Evolutionary conservation across 306 rosid genomes (phyloP).

Genomic region (Astragalus membranaceus): DNA sequence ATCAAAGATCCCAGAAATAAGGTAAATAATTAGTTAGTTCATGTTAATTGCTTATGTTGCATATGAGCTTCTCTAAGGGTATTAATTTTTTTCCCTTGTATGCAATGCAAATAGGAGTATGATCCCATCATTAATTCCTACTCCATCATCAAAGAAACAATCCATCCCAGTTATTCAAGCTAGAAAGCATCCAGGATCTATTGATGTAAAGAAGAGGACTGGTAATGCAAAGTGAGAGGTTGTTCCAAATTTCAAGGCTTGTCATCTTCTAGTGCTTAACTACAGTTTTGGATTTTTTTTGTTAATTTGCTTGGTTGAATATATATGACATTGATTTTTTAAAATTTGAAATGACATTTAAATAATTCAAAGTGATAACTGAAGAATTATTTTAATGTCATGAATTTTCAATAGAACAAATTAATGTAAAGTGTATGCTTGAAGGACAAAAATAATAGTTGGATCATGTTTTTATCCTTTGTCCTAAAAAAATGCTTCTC

Average conservation of each 20-base stretch:
- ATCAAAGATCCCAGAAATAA: constrained; percentile 40
- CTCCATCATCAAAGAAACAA: constrained; percentile 60
- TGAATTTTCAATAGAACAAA: not conserved
- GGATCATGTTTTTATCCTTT: not conserved
- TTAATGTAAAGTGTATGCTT: not conserved
- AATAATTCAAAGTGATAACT: not conserved
- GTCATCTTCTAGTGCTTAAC: constrained; percentile 1
- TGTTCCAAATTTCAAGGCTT: constrained; percentile 11
- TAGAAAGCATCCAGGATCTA: constrained; percentile 32
- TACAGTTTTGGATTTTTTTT: not conserved
- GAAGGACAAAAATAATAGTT: not conserved
- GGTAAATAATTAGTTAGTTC: constrained; percentile 35
- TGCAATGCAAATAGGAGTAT: constrained; percentile 42
- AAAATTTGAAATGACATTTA: not conserved
- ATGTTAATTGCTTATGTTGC: not conserved
- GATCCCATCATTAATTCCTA: constrained; percentile 75
- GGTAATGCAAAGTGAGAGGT: constrained; percentile 47
- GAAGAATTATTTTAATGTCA: not conserved
- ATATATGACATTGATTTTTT: not conserved
- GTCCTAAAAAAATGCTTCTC: not conserved
- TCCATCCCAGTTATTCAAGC: constrained; percentile 30
- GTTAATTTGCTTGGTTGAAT: not conserved
- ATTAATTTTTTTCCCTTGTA: not conserved
- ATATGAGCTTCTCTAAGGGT: not conserved
- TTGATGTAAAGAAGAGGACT: constrained; percentile 47